Conservation (phyloP, 371 early-diverging fungal genomes). For the Zychaea mexicana region DNA sequence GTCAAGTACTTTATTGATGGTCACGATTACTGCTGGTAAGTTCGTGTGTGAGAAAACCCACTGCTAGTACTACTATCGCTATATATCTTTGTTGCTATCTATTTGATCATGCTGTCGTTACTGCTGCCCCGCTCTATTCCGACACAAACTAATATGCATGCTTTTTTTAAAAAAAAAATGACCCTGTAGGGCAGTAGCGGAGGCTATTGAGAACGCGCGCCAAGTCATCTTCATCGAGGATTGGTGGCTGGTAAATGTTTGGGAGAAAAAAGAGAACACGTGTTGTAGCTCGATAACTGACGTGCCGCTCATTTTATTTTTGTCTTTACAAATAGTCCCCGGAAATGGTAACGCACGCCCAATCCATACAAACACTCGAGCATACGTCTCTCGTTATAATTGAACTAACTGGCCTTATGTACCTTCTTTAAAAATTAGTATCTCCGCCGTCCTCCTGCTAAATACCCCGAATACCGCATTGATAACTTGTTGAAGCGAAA, state of each 20-base stretch:
- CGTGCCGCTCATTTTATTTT: background rate
- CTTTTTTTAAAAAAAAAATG: background rate
- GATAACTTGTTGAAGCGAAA: slow-evolving; percentile 82
- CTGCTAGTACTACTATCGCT: background rate
- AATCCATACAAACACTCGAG: too few species aligned
- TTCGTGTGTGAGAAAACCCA: background rate
- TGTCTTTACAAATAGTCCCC: slow-evolving; percentile 33
- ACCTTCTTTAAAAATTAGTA: slow-evolving; percentile 50
- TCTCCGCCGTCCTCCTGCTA: slow-evolving; percentile 73
- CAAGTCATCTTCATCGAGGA: slow-evolving; percentile 83
- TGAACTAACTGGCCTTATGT: background rate
- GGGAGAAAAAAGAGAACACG: too few species aligned
- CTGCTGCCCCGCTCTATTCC: background rate
- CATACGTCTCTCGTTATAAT: too few species aligned
- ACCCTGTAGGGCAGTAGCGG: slow-evolving; percentile 63
- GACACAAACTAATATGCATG: background rate
- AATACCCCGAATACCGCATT: slow-evolving; percentile 76
- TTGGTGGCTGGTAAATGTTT: slow-evolving; percentile 84
- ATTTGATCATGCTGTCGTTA: too few species aligned
- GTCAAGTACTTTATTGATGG: slow-evolving; percentile 86
- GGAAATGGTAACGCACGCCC: slow-evolving; percentile 44
- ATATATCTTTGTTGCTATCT: slow-evolving; percentile 14
- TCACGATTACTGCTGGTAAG: slow-evolving; percentile 76
- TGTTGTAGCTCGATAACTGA: too few species aligned
- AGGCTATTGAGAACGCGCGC: slow-evolving; percentile 76